A percentile compares a stretch with the other conserved stretches of the same genome.
Conservation (phyloP, 2,329 filamentous ascomycete genomes). For the Fusarium transvaalense region DNA sequence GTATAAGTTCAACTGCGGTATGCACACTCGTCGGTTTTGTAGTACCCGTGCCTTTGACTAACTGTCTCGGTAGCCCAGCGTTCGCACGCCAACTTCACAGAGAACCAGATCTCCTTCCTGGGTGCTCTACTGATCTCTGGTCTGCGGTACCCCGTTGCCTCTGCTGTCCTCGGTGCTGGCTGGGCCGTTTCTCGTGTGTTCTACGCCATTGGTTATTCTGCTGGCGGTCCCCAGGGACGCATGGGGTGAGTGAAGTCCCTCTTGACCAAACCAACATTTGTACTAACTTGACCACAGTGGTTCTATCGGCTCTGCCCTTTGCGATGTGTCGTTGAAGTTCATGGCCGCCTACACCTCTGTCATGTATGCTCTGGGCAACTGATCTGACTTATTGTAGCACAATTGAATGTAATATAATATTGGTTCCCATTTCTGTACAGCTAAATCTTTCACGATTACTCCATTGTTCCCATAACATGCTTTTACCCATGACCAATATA, state of each 20-base stretch:
- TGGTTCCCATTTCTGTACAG: conserved; percentile 21
- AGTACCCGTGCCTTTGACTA: conserved; percentile 12
- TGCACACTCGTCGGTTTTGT: not conserved
- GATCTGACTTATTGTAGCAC: not conserved
- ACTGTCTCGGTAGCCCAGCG: conserved; percentile 62
- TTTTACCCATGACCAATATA: conserved; percentile 33
- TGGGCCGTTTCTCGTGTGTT: conserved; percentile 67
- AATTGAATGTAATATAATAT: conserved; percentile 13
- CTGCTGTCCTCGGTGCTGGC: conserved; percentile 62
- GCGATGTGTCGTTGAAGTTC: conserved; percentile 56
- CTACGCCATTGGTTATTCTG: conserved; percentile 69
- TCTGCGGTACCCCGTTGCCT: conserved; percentile 64
- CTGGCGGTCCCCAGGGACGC: conserved; percentile 61
- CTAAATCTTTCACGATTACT: conserved; percentile 22
- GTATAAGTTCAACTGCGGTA: conserved; percentile 73
- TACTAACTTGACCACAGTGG: conserved; percentile 52
- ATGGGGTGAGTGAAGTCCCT: conserved; percentile 49
- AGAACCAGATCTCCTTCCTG: conserved; percentile 69
- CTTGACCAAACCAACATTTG: not conserved
- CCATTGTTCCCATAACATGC: conserved; percentile 28
- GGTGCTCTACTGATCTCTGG: conserved; percentile 68
- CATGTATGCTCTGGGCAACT: conserved; percentile 54
- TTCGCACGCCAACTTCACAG: conserved; percentile 73
- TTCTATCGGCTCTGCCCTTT: conserved; percentile 51
- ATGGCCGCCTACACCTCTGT: conserved; percentile 60